Evolutionary conservation across 2,329 filamentous ascomycete genomes (phyloP), one percentile per base, ranked within the genome.

Genomic region (Phaeoacremonium minimum): DNA sequence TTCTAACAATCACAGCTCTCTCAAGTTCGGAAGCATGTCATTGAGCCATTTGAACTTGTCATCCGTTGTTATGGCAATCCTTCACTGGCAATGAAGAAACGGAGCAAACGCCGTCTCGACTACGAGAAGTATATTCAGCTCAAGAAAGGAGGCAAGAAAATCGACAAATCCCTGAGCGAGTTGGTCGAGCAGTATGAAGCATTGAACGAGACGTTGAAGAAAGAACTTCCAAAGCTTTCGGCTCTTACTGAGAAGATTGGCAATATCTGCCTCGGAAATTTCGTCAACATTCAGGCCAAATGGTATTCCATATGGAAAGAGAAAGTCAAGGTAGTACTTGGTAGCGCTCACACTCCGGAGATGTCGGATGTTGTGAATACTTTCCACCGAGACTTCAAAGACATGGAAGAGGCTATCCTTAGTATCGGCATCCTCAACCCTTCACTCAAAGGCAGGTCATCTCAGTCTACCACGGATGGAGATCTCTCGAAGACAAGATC

Each of bases 201-300:
- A 7, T 71, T 98, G 41, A 97, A 97, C 54, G 87, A 95, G 44
- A 88, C 91, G 1, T 71, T 97, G 41, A 96, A 95, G 61, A 85
- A 91, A 47, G 91, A 97, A 56, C 73, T 98, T 32, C 91, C 91
- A 2, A 83, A 83, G 55, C 73, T 98, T 13, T 95, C 93, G 35
- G 64, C 69, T 7, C 66, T 93, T 45, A 96, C 91, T 2, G 87
- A 87, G 43, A 85, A 83, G 50, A 69, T 96, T 43, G 88, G 93
- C 50, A 86, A 89, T 50, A 83, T 85, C 16, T 91, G 87, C 50
- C 71, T 95, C 30, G 78, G 76, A 39, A 89, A 88, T 50, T 88
- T 97, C 52, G 79, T 96, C 47, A 80, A 85, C 45, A 83, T 95
- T 31, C 90, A 96, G 60, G 75, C 79, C 14, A 73, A 78, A 33